Evolutionary conservation across 2,329 filamentous ascomycete species (phyloP), one percentile per base, ranked within the genome.

Genomic region (Rachicladosporium sp.): DNA sequence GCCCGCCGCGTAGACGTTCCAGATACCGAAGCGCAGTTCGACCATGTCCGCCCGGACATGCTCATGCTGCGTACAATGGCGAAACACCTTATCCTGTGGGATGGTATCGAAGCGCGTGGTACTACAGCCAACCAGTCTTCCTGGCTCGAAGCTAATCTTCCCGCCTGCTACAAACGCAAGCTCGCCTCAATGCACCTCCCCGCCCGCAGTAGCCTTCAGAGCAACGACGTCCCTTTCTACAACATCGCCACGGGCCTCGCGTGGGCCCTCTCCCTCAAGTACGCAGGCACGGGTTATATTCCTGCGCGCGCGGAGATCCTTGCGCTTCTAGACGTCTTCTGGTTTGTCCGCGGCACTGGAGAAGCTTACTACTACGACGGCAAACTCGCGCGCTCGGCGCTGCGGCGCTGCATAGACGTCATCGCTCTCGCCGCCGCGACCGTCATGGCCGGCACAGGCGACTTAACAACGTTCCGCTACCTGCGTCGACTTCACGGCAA

Each of bases 401-500:
- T 88, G 2, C 75, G 86, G 30, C 93, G 93, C 67, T 96, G 91
- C 53, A 85, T 95, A 53, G 88, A 96, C 54, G 70, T 93, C 2
- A 64, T 95, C 8, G 85, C 85, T 1, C 67, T 98, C 4, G 82
- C 87, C 4, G 76, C 78, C 12, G 80, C 91, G 1, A 85, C 82
- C 2, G 85, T 96, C 37, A 96, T 96, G 89, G 87, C 93, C 4
- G 91, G 91, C 21, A 94, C 87, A 0, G 91, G 93, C 31, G 93
- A 98, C 55, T 67, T 98, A 12, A 65, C 75, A 2, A 79, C 94
- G 1, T 82, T 96, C 51, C 80, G 91, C 13, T 80, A 89, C 10
- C 70, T 98, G 29, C 81, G 91, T 10, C 78, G 83, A 10, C 73
- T 98, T 30, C 93, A 98, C 57, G 89, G 88, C 13, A 79, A 88